Percentiles rank a stretch among this genome's conserved stretches.
Conservation (phyloP, 2,329 filamentous ascomycete genomes). For the Arthrobotrys conoides region DNA sequence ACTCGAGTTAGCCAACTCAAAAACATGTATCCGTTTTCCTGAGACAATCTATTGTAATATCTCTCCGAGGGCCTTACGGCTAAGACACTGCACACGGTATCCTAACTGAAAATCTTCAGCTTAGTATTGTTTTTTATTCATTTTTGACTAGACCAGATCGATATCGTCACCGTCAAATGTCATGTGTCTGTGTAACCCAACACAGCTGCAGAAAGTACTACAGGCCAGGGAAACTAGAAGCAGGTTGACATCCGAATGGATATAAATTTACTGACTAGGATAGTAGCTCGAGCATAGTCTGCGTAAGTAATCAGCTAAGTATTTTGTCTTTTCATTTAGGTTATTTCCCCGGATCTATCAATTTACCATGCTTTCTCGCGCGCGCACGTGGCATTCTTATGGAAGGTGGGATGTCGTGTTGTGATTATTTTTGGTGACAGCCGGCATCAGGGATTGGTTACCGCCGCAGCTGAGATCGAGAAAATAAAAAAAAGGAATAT, state of each 20-base stretch:
- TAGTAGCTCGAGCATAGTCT: not conserved
- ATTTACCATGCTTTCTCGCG: slow-evolving; percentile 11
- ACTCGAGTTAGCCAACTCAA: not conserved
- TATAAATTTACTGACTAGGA: not conserved
- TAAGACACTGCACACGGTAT: not conserved
- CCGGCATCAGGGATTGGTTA: not conserved
- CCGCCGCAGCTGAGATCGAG: not conserved
- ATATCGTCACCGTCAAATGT: too few species aligned
- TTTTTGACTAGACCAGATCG: too few species aligned
- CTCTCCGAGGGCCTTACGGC: not conserved
- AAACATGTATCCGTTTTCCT: not conserved
- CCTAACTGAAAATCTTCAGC: not conserved
- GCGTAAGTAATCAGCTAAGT: not conserved
- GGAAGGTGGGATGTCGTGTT: slow-evolving; percentile 9
- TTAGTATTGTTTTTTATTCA: not conserved
- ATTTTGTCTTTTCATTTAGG: not conserved
- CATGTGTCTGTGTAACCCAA: too few species aligned
- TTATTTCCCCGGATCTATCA: slow-evolving; percentile 15
- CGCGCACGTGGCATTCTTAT: slow-evolving; percentile 16
- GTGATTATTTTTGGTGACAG: slow-evolving; percentile 25
- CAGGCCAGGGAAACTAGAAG: too few species aligned
- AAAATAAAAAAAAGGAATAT: not conserved
- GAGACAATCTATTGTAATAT: not conserved
- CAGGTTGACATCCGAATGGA: not conserved
- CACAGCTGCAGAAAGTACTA: too few species aligned